Base-by-base conservation (phyloP, 176 grass and related monocot genomes). In the Elaeis guineensis region DNA sequence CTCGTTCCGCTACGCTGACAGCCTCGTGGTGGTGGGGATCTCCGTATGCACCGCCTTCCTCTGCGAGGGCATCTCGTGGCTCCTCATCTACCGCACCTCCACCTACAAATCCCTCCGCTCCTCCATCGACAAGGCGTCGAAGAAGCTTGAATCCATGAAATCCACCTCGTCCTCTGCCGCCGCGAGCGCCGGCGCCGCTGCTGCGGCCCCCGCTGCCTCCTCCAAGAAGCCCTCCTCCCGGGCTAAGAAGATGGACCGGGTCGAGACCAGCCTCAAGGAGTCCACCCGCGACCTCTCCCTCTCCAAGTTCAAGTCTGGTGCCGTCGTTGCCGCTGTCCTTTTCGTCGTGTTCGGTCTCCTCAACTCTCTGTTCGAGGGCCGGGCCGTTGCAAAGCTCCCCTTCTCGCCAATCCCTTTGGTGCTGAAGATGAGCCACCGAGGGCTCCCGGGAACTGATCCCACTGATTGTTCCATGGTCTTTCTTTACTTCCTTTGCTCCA, bases 391-490 rank as follows among this genome's bases (percentile, higher is more conserved):
- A 29, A 98, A 92, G 66, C 75, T 98, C 51, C 94, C 94, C 35
- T 92, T 92, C 60, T 63, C 64, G 25, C 94, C 94, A 25, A 70
- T 93, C 30, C 78, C 84, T 16, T 73, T 98, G 62, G 77, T 93
- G 19, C 85, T 85, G 58, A 89, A 89, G 57, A 98, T 98, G 94
- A 98, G 94, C 85, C 94, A 98, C 77, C 79, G 94, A 11, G 94
- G 94, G 1, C 57, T 98, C 8, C 82, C 73, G 19, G 93, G 87
- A 5, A 78, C 65, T 71, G 84, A 98, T 51, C 89, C 87, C 73
- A 92, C 93, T 23, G 93, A 92, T 61, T 98, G 93, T 77, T 91
- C 94, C 79, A 92, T 98, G 94, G 88, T 86, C 19, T 98, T 98
- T 82, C 83, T 98, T 49, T 98, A 98, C 82, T 92, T 98, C 74